Base-by-base conservation (phyloP, 306 rosid genomes). In the Gastrolobium bilobum region DNA sequence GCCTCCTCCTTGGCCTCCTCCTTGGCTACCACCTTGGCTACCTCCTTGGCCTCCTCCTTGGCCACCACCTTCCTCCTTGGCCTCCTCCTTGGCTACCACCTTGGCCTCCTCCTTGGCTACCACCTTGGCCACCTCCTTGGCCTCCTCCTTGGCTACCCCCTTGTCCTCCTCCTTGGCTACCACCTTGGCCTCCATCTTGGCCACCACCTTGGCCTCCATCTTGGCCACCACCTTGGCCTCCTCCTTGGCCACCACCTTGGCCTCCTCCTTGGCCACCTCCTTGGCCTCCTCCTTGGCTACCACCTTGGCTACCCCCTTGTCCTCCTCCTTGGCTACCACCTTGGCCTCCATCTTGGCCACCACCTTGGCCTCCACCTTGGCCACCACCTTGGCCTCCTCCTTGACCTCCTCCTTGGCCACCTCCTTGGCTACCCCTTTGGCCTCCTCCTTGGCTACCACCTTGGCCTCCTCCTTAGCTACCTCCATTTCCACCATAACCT, bases 221-320 rank as follows among this genome's bases (percentile, higher is more conserved):
- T n/a, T n/a, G n/a, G n/a, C n/a, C 48, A 1, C 72, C 53, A 3
- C 58, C 7, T 0, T 31, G 3, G 0, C 62, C 47, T 1, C 75
- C 59, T 0, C 51, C 13, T 0, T 31, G 2, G 0, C 73, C 63
- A 0, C 46, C 10, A 1, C 40, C 43, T 0, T n/a, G n/a, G n/a
- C 65, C 8, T 0, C 15, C 0, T 0, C 70, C 39, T 0, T 5
- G 13, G 2, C 44, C 3, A 0, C 71, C 51, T 0, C 46, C 14
- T 1, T n/a, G 2, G 2, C 73, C 42, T 8, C 68, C 15, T 0
- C 52, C 52, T 1, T 3, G 1, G 4, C 43, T 2, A 2, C 67
- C 4, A 0, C 58, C 7, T 0, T 31, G 3, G 0, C 62, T 37
- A 2, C 75, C 59, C 0, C 51, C 13, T n/a, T n/a, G n/a, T n/a